Evolutionary conservation across 805 yeast genomes (phyloP), one percentile per base, ranked within the genome.

Genomic region (Suhomyces tanzawaensis): DNA sequence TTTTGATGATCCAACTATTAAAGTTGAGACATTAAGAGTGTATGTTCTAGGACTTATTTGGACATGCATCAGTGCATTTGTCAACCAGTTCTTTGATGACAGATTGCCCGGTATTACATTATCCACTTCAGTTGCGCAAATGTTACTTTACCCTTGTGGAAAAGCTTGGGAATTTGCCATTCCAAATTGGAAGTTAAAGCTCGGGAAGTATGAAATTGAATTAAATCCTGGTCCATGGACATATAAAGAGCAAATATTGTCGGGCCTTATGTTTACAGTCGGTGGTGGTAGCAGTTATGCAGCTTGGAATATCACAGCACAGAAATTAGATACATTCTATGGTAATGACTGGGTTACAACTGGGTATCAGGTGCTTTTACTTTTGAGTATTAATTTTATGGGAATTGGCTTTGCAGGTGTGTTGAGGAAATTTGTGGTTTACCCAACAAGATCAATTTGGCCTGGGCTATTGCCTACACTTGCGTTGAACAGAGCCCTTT

Each of bases 161-260:
- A 49, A 45, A 32, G 45, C 69, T 1, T 60, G 46, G 37, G 49
- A 48, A n/a, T 37, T 29, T 19, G 60, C 64, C n/a, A 40, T 69
- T 14, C 76, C 77, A 5, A 67, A 71, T 36, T 51, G 51, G 51
- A 46, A 31, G 21, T 39, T 39, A 16, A 38, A 29, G 26, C 13
- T 48, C 5, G 36, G 46, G 43, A 37, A 32, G 11, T 37, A 32
- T 27, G 24, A 29, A 3, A 4, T 50, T 17, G 49, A 47, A 7
- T 53, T 79, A 33, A 78, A 78, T 52, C 82, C 82, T 2, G 83
- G 85, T 11, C 81, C 82, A 11, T 82, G 84, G 82, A 62, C 68
- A 19, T 66, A 57, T 46, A 81, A 81, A 51, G 86, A 81, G 48
- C 87, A 81, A 55, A 77, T 79, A 78, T 68, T 82, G 41, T 66